Base-by-base conservation (phyloP, 306 rosid species). In the Trifolium pratense region DNA sequence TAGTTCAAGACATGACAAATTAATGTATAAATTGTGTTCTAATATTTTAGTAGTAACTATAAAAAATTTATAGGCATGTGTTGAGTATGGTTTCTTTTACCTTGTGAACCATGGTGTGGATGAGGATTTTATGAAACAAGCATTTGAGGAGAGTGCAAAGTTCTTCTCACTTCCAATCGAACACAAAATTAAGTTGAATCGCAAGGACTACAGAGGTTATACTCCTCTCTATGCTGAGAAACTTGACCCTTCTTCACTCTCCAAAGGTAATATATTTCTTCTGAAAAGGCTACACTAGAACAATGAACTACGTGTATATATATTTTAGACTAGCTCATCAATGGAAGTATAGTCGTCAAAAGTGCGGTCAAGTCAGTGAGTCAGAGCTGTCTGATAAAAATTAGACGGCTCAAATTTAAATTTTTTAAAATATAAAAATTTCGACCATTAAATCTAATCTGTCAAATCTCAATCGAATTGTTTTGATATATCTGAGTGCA, bases 71-170 rank as follows among this genome's bases (percentile, higher is more conserved):
- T 61, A 91, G 97, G 97, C 96, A 1, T 89, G 98, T 78, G 69
- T 71, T 26, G 94, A 89, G 2, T 71, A 68, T 69, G 98, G 97
- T 11, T 93, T 93, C 89, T 93, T 93, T 57, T 89, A 93, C 86
- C 69, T 93, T 15, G 82, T 93, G 75, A 93, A 93, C 74, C 96
- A 91, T 26, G 96, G 97, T 11, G 85, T 93, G 14, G 92, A 86
- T 61, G 46, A 85, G 0, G 83, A 87, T 73, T 66, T 87, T 55
- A 9, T 83, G 45, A 73, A 40, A 6, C 36, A 68, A 52, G 83
- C 79, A 62, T 89, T 93, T 37, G 59, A 73, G 1, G 77, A 86
- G 36, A 93, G 94, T 76, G 66, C 67, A 34, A 70, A 81, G 9
- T 84, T 91, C 68, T 93, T 93, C 82, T 74, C 89, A 12, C 89